These are phyloP conservation scores for Jackrogersella multiformis DNA, from an alignment of 495 filamentous ascomycete species.

Conservation along the genomic window DNA sequence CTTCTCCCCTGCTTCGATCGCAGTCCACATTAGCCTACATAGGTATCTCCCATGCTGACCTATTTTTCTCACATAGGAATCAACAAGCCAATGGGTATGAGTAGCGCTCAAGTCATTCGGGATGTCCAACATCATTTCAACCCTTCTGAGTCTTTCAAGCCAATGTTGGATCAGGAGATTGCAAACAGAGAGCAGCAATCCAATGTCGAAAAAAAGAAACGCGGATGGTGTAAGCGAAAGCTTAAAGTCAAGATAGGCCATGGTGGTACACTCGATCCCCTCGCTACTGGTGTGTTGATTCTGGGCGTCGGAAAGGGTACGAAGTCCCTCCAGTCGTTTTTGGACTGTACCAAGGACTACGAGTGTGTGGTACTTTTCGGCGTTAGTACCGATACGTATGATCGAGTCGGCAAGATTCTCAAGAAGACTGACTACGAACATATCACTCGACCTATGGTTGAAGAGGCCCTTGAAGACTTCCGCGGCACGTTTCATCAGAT, in stretches of 20 bases:
- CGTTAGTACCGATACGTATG: constrained; percentile 91
- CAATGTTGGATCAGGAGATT: constrained; percentile 72
- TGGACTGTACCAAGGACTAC: constrained; percentile 91
- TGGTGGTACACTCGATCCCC: constrained; percentile 93
- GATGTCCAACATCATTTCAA: constrained; percentile 83
- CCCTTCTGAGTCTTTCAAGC: constrained; percentile 76
- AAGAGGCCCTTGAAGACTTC: constrained; percentile 78
- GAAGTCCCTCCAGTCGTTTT: constrained; percentile 77
- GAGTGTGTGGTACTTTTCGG: constrained; percentile 90
- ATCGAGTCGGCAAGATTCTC: constrained; percentile 82
- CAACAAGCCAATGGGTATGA: constrained; percentile 87
- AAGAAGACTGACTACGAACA: constrained; percentile 76
- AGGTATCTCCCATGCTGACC: constrained; percentile 1
- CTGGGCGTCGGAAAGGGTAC: constrained; percentile 89
- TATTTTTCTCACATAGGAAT: constrained; percentile 65
- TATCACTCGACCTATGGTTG: constrained; percentile 78
- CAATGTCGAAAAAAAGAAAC: constrained; percentile 62
- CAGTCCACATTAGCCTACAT: not conserved
- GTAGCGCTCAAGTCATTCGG: constrained; percentile 88
- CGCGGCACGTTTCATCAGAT: constrained; percentile 89
- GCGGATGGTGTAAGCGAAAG: constrained; percentile 59
- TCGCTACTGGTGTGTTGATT: constrained; percentile 92
- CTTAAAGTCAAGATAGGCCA: constrained; percentile 92
- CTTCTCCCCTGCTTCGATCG: not conserved
- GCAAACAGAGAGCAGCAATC: constrained; percentile 60